Evolutionary conservation across 495 filamentous ascomycete species (phyloP).

Genomic region (Penicillium goetzii): DNA sequence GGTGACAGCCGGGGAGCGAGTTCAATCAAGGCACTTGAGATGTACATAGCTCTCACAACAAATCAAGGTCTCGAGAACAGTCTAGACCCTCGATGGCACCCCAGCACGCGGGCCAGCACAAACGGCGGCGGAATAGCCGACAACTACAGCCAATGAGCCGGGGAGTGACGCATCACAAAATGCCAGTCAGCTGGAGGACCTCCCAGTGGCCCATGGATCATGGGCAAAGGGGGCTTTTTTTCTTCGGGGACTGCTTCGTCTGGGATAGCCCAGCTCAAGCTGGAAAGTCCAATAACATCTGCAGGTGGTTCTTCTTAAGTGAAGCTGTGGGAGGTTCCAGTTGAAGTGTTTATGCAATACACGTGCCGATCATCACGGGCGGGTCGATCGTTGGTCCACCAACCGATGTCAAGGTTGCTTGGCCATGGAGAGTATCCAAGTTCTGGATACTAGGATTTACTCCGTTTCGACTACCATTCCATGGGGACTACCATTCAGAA

Average conservation of each 20-base stretch:
- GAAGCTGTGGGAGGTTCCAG: not conserved
- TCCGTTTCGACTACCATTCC: no score
- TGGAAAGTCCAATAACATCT: no score
- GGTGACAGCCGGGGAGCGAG: not conserved
- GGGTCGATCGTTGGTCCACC: constrained; percentile 15
- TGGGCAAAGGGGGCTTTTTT: not conserved
- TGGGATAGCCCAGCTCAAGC: not conserved
- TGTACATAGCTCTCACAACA: not conserved
- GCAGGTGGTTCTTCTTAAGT: no score
- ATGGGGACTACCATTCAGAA: no score
- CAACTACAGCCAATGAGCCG: constrained; percentile 7
- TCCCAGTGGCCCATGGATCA: not conserved
- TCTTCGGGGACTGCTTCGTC: not conserved
- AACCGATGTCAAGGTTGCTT: not conserved
- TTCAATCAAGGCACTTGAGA: not conserved
- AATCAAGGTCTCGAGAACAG: not conserved
- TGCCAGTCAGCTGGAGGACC: not conserved
- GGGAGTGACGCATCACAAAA: constrained; percentile 1
- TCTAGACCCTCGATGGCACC: constrained; percentile 19
- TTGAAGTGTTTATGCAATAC: not conserved
- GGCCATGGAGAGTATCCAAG: not conserved
- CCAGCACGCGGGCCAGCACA: not conserved
- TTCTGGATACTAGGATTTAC: no score
- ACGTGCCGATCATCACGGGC: constrained; percentile 1
- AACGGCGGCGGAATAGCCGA: constrained; percentile 19